Evolutionary conservation across 345 rosid genomes (phyloP).

Genomic region (Salix viminalis): DNA sequence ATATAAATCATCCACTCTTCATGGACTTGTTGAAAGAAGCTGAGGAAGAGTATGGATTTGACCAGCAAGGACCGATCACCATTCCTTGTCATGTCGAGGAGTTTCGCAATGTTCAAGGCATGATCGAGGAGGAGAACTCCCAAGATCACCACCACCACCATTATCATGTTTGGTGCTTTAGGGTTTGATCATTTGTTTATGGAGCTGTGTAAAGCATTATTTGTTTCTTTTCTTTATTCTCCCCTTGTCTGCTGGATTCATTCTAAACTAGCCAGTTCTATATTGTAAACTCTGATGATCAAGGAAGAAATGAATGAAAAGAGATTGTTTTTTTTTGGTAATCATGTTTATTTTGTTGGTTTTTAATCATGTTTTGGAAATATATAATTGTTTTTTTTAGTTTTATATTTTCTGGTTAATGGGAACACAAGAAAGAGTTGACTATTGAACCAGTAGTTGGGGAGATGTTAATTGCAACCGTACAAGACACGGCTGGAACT

Average conservation of each 20-base stretch:
- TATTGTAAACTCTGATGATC: neutral
- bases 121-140: slow-evolving; percentile 52
- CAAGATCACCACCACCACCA: slow-evolving; percentile 29
- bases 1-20: slow-evolving; percentile 77
- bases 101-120: slow-evolving; percentile 59
- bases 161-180: slow-evolving; percentile 44
- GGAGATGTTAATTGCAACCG: neutral
- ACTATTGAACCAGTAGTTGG: neutral
- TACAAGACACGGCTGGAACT: neutral
- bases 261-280: neutral
- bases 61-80: slow-evolving; percentile 70
- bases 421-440: neutral
- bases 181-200: slow-evolving; percentile 30
- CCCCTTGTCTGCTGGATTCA: neutral
- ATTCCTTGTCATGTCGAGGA: slow-evolving; percentile 81
- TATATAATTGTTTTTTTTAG: neutral
- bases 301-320: neutral
- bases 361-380: no score
- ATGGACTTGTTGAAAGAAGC: slow-evolving; percentile 58
- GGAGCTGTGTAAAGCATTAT: neutral
- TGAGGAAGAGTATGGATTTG: slow-evolving; percentile 77
- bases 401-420: neutral
- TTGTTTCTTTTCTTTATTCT: neutral
- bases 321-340: no score
- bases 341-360: no score